A percentile compares a stretch with the other conserved stretches of the same genome.
Evolutionary conservation across 2,329 filamentous ascomycete species (phyloP).

Genomic region (Nemania sp.): DNA sequence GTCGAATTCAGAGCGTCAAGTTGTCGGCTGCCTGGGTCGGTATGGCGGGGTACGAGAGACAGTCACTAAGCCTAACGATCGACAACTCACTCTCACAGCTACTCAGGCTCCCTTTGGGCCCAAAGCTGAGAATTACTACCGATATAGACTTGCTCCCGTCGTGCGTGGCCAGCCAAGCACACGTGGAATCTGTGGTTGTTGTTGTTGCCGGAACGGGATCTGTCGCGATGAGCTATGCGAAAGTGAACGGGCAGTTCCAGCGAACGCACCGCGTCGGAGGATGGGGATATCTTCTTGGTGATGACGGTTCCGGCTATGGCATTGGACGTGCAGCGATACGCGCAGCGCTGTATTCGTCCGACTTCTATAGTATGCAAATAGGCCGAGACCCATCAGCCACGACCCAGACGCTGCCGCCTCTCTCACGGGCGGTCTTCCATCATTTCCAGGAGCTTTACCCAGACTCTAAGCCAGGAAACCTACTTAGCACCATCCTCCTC

Average conservation of each 20-base stretch:
- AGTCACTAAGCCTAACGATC: conserved; percentile 5
- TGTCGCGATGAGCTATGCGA: conserved; percentile 28
- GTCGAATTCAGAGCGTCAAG: conserved; percentile 10
- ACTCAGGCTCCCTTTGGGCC: conserved; percentile 12
- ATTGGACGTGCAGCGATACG: conserved; percentile 33
- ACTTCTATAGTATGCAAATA: conserved; percentile 1
- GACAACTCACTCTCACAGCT: conserved; percentile 13
- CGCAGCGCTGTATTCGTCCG: conserved; percentile 22
- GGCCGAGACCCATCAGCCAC: not conserved
- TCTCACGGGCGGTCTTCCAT: conserved; percentile 20
- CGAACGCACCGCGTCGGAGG: conserved; percentile 29
- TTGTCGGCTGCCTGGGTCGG: conserved; percentile 29
- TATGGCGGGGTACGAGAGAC: conserved; percentile 32
- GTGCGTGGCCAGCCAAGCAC: not conserved
- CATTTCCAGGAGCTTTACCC: conserved; percentile 30
- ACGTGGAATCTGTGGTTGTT: conserved; percentile 22
- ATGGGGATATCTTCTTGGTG: conserved; percentile 33
- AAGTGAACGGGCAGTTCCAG: conserved; percentile 20
- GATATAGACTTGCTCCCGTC: conserved; percentile 29
- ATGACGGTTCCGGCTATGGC: conserved; percentile 35
- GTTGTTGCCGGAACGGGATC: conserved; percentile 31
- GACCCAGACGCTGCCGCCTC: not conserved
- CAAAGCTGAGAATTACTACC: conserved; percentile 20
- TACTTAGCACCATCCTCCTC: conserved; percentile 27
- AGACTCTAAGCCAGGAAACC: conserved; percentile 13